Evolutionary conservation across 1,139 yeast species (phyloP).

Genomic region (Candida buenavistaensis): DNA sequence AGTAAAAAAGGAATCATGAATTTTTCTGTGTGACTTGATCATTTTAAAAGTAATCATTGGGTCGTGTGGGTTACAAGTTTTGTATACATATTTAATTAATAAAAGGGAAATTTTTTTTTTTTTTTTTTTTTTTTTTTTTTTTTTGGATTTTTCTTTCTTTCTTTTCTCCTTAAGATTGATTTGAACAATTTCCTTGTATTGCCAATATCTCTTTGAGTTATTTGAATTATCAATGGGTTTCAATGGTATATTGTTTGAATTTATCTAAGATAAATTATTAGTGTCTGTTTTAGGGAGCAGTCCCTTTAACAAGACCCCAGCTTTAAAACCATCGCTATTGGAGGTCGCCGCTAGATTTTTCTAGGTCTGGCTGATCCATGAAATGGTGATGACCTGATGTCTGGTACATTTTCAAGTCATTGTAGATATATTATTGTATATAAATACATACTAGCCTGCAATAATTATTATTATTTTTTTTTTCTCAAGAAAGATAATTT

Average conservation of each 20-base stretch:
- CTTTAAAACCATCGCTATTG: constrained; percentile 85
- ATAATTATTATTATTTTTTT: not conserved
- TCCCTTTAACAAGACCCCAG: constrained; percentile 24
- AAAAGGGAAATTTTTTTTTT: constrained; percentile 4
- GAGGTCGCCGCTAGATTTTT: constrained; percentile 71
- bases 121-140: constrained; percentile 6
- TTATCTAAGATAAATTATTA: constrained; percentile 25
- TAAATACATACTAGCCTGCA: not conserved
- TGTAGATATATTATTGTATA: not conserved
- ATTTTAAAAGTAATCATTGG: too few relatives aligned
- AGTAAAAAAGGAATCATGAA: not conserved
- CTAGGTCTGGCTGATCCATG: constrained; percentile 72
- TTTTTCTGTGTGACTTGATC: not conserved
- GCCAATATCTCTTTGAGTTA: constrained; percentile 6
- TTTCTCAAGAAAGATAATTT: constrained; percentile 30
- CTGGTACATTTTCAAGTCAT: constrained; percentile 55
- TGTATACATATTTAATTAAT: too few relatives aligned
- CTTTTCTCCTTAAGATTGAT: constrained; percentile 10
- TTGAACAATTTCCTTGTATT: constrained; percentile 3
- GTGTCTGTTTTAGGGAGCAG: constrained; percentile 13
- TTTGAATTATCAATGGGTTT: not conserved
- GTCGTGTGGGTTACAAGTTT: too few relatives aligned
- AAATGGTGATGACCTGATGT: constrained; percentile 72
- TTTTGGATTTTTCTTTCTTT: constrained; percentile 2
- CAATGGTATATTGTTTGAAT: constrained; percentile 12